Conservation (phyloP, 192 early-diverging fungal genomes). For the Phlyctochytrium bullatum region DNA sequence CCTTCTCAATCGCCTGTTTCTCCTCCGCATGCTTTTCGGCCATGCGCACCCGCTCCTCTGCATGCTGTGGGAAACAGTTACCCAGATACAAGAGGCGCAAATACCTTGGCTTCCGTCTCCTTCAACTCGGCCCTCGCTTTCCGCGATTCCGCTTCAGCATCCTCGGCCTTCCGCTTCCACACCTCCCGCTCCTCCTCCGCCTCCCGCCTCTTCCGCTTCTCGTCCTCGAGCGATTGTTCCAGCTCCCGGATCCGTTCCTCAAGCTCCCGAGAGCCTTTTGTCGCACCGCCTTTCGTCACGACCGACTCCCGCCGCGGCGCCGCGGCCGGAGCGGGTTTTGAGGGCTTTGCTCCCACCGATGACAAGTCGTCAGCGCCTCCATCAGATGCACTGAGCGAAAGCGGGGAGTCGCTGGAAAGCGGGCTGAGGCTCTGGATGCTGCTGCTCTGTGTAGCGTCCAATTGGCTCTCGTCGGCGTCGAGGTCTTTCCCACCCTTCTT, state of each 20-base stretch:
- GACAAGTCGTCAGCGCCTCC: not conserved
- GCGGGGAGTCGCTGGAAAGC: too few species aligned
- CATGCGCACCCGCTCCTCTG: not conserved
- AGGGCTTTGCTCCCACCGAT: not conserved
- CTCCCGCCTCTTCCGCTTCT: not conserved
- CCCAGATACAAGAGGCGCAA: not conserved
- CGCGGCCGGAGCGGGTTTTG: not conserved
- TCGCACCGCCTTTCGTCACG: not conserved
- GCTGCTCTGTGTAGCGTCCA: not conserved
- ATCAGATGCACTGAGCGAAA: too few species aligned
- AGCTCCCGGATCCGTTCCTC: not conserved
- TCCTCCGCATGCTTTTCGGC: constrained; percentile 8
- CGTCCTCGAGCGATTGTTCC: constrained; percentile 2
- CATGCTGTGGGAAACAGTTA: not conserved
- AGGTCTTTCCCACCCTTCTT: too few species aligned
- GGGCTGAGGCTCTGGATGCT: constrained; percentile 2
- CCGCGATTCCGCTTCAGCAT: not conserved
- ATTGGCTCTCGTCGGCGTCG: too few species aligned
- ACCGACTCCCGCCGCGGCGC: not conserved
- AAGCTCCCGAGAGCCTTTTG: not conserved
- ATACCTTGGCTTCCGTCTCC: constrained; percentile 2
- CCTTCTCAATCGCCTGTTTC: not conserved
- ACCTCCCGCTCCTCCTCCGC: not conserved
- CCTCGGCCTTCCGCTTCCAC: not conserved
- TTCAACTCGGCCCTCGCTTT: not conserved